phyloP scores from a whole-genome alignment of 495 filamentous ascomycete genomes.

The Podospora tetraspora region DNA sequence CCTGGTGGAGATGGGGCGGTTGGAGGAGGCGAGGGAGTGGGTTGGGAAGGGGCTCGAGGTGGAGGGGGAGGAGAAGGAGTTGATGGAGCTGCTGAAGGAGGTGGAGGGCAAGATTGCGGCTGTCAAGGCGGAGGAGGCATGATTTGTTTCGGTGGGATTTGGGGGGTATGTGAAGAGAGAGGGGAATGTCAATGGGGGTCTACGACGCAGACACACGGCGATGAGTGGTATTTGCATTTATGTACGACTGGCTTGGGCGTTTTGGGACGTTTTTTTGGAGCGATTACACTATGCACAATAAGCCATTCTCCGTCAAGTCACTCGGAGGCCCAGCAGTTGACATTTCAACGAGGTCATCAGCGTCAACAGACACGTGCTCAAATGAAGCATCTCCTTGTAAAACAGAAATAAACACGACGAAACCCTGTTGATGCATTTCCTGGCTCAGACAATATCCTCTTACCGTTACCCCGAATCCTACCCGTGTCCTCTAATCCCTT shows the following conservation, averaged over 20 bases:
- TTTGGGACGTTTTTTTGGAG: background rate
- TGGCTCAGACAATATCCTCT: background rate
- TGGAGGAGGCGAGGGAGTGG: slow-evolving; percentile 75
- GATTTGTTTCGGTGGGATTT: background rate
- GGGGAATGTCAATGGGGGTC: background rate
- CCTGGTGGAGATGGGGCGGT: slow-evolving; percentile 82
- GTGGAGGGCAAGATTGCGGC: slow-evolving; percentile 46
- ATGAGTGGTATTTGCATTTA: background rate
- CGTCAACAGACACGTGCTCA: background rate
- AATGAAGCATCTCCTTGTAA: background rate
- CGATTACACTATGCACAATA: background rate
- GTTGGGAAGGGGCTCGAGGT: slow-evolving; percentile 71
- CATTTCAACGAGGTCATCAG: background rate
- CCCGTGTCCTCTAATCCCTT: background rate
- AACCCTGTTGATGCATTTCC: background rate
- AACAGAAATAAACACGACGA: background rate
- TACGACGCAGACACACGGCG: too few species aligned
- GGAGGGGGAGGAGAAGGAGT: slow-evolving; percentile 69
- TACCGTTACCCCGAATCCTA: background rate
- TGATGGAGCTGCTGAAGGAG: slow-evolving; percentile 64
- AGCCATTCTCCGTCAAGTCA: background rate
- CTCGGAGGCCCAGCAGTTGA: background rate
- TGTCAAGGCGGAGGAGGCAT: slow-evolving; percentile 20
- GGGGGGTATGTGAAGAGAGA: background rate
- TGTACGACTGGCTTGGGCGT: background rate